Base-by-base conservation (phyloP, 257 asterid species). In the Primulina eburnea region DNA sequence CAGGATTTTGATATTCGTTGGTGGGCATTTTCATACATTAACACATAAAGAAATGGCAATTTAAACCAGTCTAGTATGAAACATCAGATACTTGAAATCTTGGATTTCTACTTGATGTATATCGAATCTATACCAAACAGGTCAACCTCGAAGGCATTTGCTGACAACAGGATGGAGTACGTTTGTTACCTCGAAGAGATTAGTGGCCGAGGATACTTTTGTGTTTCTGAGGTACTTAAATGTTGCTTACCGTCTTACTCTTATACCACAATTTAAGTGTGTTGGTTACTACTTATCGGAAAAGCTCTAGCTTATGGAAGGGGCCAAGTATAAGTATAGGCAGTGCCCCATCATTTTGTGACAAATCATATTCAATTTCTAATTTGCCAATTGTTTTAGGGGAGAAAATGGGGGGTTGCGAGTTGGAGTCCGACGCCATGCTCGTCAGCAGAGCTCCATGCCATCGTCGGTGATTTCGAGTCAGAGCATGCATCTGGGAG, bases 141-240 rank as follows among this genome's bases (percentile, higher is more conserved):
- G 90, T 58, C 87, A 85, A 75, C 90, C 90, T n/a, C 75, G 90
- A n/a, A 79, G 90, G 69, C 86, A 85, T 77, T 81, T 85, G 64
- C 85, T 85, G 53, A 85, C 90, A 50, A 82, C 90, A 6, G 90
- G 90, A 26, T 85, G 90, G 90, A 85, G 90, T 68, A 80, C 86
- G 6, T 85, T 82, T 21, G 88, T 85, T 33, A 77, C 86, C 38
- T 80, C 83, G 2, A 85, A 85, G 78, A 82, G 84, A 81, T 76
- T 85, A 67, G 79, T 77, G 60, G 84, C 90, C 35, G 86, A 88
- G 10, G 90, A 85, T 71, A 77, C 88, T 47, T 85, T 82, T 71
- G 88, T 85, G 17, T 85, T 85, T 69, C 72, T 85, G 77, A 85
- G 90, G 88, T 83, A 81, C 26, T 10, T 62, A 18, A 37, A 59